Evolutionary conservation across 306 rosid genomes (phyloP).

Genomic region (Vicia faba): DNA sequence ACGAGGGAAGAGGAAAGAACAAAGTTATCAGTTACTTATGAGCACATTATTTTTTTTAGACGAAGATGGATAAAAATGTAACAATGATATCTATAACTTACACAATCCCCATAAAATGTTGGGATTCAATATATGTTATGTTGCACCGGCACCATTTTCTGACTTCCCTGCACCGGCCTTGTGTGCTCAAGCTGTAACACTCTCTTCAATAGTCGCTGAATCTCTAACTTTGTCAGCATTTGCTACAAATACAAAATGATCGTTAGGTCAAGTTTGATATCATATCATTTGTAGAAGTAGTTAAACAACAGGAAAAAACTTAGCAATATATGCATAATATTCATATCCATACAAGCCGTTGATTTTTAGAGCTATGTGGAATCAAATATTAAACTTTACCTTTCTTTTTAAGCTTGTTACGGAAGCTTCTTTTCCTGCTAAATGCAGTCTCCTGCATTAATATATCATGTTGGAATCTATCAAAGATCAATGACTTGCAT

Average conservation of each 20-base stretch:
- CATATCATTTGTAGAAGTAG: background rate
- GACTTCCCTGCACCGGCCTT: background rate
- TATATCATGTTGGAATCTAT: constrained; percentile 24
- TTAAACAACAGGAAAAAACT: background rate
- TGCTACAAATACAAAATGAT: constrained; percentile 40
- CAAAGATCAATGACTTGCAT: constrained; percentile 18
- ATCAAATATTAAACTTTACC: constrained; percentile 43
- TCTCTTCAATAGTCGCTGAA: constrained; percentile 41
- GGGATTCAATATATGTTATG: constrained; percentile 18
- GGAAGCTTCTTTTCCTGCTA: constrained; percentile 94
- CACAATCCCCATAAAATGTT: background rate
- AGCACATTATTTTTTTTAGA: background rate
- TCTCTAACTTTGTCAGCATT: constrained; percentile 42
- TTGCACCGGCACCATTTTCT: constrained; percentile 17
- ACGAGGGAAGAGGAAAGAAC: background rate
- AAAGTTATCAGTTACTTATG: background rate
- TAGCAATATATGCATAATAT: constrained; percentile 12
- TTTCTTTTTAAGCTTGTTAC: constrained; percentile 81
- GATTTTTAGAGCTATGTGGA: background rate
- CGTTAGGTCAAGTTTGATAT: constrained; percentile 16
- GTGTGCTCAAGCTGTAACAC: constrained; percentile 39
- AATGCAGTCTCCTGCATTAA: constrained; percentile 82
- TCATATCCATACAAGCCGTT: constrained; percentile 12
- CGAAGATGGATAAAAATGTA: background rate
- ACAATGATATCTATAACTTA: background rate